Percentiles rank a stretch among this genome's conserved stretches.
These are phyloP conservation scores for Limnanthes douglasii DNA, from an alignment of 345 rosid species.

Conservation along the genomic window DNA sequence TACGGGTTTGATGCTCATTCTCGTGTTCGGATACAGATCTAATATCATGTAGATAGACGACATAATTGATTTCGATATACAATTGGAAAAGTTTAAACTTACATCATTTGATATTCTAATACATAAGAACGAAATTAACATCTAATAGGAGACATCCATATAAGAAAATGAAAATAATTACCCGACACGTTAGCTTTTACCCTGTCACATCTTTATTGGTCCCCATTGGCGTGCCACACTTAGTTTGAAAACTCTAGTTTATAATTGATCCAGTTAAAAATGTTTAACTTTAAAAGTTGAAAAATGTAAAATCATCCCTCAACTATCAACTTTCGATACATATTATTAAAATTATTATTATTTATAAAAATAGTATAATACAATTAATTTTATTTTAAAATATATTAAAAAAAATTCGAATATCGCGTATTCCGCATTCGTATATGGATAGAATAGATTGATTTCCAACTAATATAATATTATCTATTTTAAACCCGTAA, in stretches of 20 bases:
- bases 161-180: slow-evolving; percentile 43
- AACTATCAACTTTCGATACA: too few species aligned
- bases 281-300: too few species aligned
- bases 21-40: slow-evolving; percentile 58
- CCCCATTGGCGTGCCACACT: slow-evolving; percentile 69
- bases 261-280: slow-evolving; percentile 45
- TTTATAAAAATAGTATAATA: too few species aligned
- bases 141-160: slow-evolving; percentile 51
- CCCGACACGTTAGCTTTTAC: slow-evolving; percentile 72
- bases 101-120: slow-evolving; percentile 28
- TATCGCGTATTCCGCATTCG: too few species aligned
- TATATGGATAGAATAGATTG: too few species aligned
- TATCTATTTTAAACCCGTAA: too few species aligned
- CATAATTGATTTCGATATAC: slow-evolving; percentile 35
- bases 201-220: slow-evolving; percentile 75
- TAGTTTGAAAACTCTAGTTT: slow-evolving; percentile 45
- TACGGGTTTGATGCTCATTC: slow-evolving; percentile 44
- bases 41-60: slow-evolving; percentile 37
- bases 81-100: slow-evolving; percentile 45
- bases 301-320: too few species aligned
- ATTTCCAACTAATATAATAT: too few species aligned
- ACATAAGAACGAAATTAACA: slow-evolving; percentile 36
- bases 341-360: too few species aligned
- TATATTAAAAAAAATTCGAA: too few species aligned
- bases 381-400: too few species aligned